Evolutionary conservation across 495 filamentous ascomycete species (phyloP).

Genomic region (Aspergillus diversus): DNA sequence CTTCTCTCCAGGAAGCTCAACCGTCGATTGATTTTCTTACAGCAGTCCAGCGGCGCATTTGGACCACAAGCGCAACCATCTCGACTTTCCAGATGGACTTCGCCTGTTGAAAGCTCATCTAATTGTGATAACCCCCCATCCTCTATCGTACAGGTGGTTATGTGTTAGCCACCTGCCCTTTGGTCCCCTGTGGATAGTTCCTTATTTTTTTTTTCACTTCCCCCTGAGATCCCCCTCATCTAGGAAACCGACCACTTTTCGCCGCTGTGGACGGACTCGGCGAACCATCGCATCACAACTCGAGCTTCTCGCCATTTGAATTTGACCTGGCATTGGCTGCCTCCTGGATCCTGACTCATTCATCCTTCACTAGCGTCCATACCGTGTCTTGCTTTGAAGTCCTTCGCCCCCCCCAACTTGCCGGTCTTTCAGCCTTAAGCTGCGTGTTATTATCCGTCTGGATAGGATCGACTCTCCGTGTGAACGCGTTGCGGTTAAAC

Average conservation of each 20-base stretch:
- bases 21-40: neutral
- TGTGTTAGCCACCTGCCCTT: constrained; percentile 4
- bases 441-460: too few species aligned
- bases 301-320: neutral
- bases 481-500: neutral
- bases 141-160: constrained; percentile 7
- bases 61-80: constrained; percentile 23
- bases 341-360: too few species aligned
- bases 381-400: too few species aligned
- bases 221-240: neutral
- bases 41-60: constrained; percentile 16
- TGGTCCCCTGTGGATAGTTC: neutral
- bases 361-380: too few species aligned
- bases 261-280: constrained; percentile 31
- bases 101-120: constrained; percentile 5
- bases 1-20: neutral
- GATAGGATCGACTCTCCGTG: too few species aligned
- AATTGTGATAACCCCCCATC: neutral
- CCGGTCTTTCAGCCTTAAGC: too few species aligned
- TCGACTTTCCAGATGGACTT: constrained; percentile 16
- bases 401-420: too few species aligned
- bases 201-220: constrained; percentile 5
- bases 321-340: too few species aligned
- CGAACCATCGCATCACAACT: constrained; percentile 15
- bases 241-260: constrained; percentile 12